Conservation (phyloP, 176 grass and related monocot species). For the Bromus sterilis region DNA sequence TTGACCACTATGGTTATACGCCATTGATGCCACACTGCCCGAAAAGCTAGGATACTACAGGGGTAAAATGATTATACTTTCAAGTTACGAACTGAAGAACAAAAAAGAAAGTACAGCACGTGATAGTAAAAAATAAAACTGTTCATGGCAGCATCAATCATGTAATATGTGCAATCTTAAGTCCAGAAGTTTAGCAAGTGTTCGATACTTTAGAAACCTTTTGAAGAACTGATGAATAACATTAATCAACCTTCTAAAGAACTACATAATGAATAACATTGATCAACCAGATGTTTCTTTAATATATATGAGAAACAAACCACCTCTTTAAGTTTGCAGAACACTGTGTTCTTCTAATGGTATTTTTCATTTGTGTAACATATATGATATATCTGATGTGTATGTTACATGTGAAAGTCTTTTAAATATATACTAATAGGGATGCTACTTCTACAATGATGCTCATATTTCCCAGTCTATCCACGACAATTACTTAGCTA, state of each 20-base stretch:
- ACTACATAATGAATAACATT: background rate
- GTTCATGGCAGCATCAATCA: conserved; percentile 8
- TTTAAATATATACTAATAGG: background rate
- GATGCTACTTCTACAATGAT: background rate
- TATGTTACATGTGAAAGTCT: background rate
- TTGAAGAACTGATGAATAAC: background rate
- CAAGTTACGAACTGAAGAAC: background rate
- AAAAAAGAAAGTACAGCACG: background rate
- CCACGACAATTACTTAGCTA: background rate
- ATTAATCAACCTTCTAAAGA: background rate
- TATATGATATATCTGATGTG: background rate
- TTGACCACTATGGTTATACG: conserved; percentile 44
- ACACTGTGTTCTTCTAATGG: background rate
- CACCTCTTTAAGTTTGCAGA: background rate
- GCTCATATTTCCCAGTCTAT: background rate
- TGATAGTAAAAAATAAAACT: background rate
- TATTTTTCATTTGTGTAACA: background rate
- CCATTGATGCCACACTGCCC: conserved; percentile 48
- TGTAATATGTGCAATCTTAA: background rate
- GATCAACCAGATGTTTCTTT: background rate
- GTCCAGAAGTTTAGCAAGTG: background rate
- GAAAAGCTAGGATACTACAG: conserved; percentile 47
- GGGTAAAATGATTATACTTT: background rate
- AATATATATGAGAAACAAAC: background rate
- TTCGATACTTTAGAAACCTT: background rate